These are phyloP conservation scores for Bonia amplexicaulis DNA, from an alignment of 176 grass and related monocot species.

Conservation along the genomic window DNA sequence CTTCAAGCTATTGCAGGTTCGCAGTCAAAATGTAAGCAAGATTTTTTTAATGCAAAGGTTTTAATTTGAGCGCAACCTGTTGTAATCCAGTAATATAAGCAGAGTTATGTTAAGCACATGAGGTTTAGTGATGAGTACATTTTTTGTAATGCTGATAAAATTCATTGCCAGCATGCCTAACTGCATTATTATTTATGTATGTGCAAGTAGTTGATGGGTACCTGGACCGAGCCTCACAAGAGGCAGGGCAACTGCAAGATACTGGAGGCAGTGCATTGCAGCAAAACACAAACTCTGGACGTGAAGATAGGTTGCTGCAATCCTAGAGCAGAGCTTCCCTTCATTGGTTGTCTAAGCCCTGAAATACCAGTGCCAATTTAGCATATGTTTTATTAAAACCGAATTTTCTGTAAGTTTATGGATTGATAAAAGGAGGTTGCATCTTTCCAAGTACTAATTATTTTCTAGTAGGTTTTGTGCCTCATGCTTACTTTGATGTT, in stretches of 20 bases:
- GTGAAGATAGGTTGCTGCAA: conserved; percentile 1
- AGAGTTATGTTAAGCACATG: background rate
- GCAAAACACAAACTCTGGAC: background rate
- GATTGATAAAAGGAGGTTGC: background rate
- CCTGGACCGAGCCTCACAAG: background rate
- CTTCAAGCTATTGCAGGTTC: background rate
- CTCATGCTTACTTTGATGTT: background rate
- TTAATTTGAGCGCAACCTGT: background rate
- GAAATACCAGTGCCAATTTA: background rate
- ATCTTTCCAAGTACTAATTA: background rate
- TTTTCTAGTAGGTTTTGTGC: background rate
- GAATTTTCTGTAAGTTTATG: background rate
- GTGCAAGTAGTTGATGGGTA: background rate
- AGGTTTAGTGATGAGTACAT: background rate
- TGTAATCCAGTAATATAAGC: conserved; percentile 1
- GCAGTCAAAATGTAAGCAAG: background rate
- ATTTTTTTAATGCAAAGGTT: background rate
- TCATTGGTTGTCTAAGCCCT: background rate
- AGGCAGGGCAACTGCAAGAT: background rate
- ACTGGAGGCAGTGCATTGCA: background rate
- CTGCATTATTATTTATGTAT: background rate
- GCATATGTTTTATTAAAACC: background rate
- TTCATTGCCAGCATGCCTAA: background rate
- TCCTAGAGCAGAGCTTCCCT: conserved; percentile 1
- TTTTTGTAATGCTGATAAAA: background rate